Evolutionary conservation across 768 basidiomycete species (phyloP), one percentile per base, ranked within the genome.

Genomic region (Rhodotorula kratochvilovae): DNA sequence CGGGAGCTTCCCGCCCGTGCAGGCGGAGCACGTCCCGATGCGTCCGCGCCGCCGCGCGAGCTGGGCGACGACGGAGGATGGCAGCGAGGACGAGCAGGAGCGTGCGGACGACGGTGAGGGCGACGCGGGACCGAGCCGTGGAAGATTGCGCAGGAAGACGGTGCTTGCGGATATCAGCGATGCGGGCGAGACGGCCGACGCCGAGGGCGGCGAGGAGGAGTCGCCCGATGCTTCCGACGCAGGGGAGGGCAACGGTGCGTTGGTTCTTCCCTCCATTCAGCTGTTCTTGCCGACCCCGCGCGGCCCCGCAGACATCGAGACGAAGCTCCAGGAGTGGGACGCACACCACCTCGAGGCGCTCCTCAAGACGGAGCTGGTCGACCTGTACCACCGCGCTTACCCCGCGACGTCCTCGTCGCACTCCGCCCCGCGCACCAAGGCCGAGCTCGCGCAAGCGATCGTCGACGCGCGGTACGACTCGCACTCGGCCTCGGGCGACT

Each of bases 351-450:
- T 75, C 17, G 61, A 45, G 4, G 31, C 48, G 16, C 64, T 69
- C 23, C 65, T 33, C 16, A 27, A 55, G 16, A 42, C 53, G 21
- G 70, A 75, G 27, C 70, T 75, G 19, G 46, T 61, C 46, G 60
- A 64, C 36, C 64, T 75, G 8, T 35, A 36, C 35, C 35, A 42
- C 27, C 57, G 39, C 25, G 33, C 35, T 6, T 59, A 66, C 57
- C 51, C 50, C 43, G 56, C 46, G 31, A 45, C 58, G 6, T 54
- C 63, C 16, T 43, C 58, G 16, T 42, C 61, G 13, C 10, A n/a
- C 19, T 2, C 25, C 29, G 7, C 43, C 3, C 42, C 65, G 17
- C 50, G 56, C 48, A 67, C 58, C 12, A 75, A 72, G 39, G 67
- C 68, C 13, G 15, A 55, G 25, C 53, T 69, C 45, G 58, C 66